Evolutionary conservation across 306 rosid species (phyloP).

Genomic region (Vigna trinervia): DNA sequence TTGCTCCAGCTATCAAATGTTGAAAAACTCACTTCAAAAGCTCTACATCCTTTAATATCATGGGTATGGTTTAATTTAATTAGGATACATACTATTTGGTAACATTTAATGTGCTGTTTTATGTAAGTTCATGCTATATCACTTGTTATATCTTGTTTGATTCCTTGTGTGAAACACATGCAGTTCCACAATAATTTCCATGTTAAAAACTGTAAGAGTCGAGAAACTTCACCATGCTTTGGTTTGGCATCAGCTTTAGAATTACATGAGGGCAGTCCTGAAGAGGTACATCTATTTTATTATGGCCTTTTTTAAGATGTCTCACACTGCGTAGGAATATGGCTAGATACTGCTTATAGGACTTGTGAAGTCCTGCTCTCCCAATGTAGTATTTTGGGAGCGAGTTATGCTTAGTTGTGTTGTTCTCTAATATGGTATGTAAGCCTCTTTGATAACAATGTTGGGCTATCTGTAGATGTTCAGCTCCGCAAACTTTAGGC

Average conservation of each 20-base stretch:
- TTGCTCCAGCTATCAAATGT: conserved; percentile 61
- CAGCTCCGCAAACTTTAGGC: neutral
- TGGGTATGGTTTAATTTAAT: conserved; percentile 75
- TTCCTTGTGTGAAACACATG: conserved; percentile 44
- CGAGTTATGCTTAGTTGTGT: neutral
- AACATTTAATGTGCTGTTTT: conserved; percentile 33
- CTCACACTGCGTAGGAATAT: neutral
- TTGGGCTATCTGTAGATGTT: neutral
- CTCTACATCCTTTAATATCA: conserved; percentile 64
- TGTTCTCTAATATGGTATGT: neutral
- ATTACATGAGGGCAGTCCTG: conserved; percentile 77
- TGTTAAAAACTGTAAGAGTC: conserved; percentile 54
- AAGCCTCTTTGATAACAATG: neutral
- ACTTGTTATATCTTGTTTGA: conserved; percentile 40
- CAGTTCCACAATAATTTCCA: conserved; percentile 85
- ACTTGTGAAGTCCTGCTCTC: too few species aligned
- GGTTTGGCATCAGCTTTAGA: conserved; percentile 49
- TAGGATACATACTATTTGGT: conserved; percentile 33
- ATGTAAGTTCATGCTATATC: conserved; percentile 24
- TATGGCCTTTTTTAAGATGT: conserved; percentile 16
- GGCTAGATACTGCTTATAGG: conserved; percentile 1
- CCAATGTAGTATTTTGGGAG: neutral
- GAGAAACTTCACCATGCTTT: conserved; percentile 37
- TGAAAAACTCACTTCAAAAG: conserved; percentile 62
- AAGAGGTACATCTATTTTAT: conserved; percentile 71